Base-by-base conservation (phyloP, 352 stramenopile species). In the Globisporangium irregulare region DNA sequence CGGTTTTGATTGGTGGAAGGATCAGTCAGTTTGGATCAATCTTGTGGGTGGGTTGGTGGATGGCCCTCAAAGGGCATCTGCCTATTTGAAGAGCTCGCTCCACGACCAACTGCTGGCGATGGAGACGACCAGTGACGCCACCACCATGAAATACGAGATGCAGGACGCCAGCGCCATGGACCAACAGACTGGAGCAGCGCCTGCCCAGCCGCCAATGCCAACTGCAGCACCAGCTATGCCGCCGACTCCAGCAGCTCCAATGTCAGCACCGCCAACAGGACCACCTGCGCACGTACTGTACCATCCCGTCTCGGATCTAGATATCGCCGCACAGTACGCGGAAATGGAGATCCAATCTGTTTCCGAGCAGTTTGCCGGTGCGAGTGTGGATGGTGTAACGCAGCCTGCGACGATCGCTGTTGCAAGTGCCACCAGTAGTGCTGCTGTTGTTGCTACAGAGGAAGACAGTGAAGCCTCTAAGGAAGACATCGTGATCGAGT, bases 281-380 rank as follows among this genome's bases (percentile, higher is more conserved):
- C 41, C 24, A 27, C 41, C 20, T 22, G 56, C 29, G 56, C 32
- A 43, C 4, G 32, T 24, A n/a, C 56, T 32, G n/a, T 34, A 62
- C 34, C 29, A 56, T 4, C 62, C 41, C 8, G 59, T 74, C n/a
- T 86, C 79, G 22, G 82, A 90, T 68, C 64, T 90, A 22, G 78
- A 75, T 12, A 63, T 90, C 22, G 82, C 77, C 8, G 80, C 82
- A 27, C 71, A 87, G 29, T 81, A 90, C 63, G 82, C 82, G 2
- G 76, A 85, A 34, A 64, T 73, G 12, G 80, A 90, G 69, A 70
- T 90, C 32, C 73, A 78, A 34, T 81, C 76, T 0, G 75, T 88
- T 6, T 74, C 73, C 20, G 68, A 70, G 32, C 75, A 86, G 56
- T 84, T 90, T 43, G 75, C 69, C 9, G 75, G 59, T 53, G 59